These are phyloP conservation scores for Penicillium crystallinum DNA, from an alignment of 495 filamentous ascomycete genomes.

Conservation along the genomic window DNA sequence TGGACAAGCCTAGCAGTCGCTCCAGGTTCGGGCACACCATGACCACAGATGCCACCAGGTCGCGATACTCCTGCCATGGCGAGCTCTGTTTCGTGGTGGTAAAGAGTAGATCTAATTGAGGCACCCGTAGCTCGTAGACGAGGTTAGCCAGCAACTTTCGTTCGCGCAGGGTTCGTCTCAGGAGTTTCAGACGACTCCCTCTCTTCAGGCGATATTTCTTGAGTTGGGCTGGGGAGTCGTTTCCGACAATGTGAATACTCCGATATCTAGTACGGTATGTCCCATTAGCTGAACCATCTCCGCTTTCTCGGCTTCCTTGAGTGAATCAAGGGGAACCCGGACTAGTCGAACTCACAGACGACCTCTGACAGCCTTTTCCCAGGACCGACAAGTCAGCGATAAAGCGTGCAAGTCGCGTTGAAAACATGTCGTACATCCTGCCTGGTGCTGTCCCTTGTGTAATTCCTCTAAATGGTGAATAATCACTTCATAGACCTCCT, in stretches of 20 bases:
- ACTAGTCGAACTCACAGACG: conserved; percentile 50
- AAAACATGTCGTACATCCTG: conserved; percentile 68
- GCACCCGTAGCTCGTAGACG: conserved; percentile 70
- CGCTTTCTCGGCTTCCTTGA: background rate
- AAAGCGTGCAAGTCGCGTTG: conserved; percentile 69
- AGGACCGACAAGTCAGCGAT: conserved; percentile 59
- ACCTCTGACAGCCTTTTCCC: conserved; percentile 60
- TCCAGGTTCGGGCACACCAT: conserved; percentile 87
- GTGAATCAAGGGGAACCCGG: background rate
- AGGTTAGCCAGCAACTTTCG: conserved; percentile 64
- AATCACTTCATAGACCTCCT: conserved; percentile 54
- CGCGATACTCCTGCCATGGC: conserved; percentile 57
- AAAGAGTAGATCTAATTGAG: conserved; percentile 48
- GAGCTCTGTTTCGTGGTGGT: conserved; percentile 44
- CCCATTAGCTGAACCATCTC: conserved; percentile 9
- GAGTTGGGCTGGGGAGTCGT: conserved; percentile 57
- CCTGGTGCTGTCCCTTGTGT: conserved; percentile 40
- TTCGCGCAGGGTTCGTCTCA: conserved; percentile 70
- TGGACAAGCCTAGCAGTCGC: conserved; percentile 63
- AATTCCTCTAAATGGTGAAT: conserved; percentile 45
- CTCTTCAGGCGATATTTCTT: conserved; percentile 64
- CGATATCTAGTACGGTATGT: conserved; percentile 50
- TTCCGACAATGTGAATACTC: conserved; percentile 62
- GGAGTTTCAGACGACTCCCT: conserved; percentile 63
- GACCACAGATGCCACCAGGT: conserved; percentile 71